Percentiles rank a stretch among this genome's conserved stretches.
phyloP scores from a whole-genome alignment of 1,139 yeast species.

The Pichia terricola region DNA sequence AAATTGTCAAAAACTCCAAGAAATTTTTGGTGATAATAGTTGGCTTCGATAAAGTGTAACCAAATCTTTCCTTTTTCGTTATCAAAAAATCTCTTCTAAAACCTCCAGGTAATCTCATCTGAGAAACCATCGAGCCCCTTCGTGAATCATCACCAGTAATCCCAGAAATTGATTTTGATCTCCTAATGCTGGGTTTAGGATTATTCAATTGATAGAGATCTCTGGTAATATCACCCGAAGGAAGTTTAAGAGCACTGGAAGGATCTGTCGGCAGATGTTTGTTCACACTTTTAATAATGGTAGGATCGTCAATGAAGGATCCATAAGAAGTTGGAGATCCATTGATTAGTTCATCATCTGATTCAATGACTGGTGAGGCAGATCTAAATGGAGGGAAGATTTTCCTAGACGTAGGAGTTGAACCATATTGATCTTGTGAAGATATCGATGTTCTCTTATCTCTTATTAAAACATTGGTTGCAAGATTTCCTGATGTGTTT shows the following conservation, averaged over 20 bases:
- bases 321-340: constrained; percentile 9
- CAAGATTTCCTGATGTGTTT: too few relatives aligned
- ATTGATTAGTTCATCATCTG: constrained; percentile 10
- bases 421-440: too few relatives aligned
- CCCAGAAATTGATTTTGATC: constrained; percentile 24
- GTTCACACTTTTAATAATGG: constrained; percentile 18
- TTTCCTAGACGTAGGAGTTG: constrained; percentile 8
- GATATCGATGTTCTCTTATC: too few relatives aligned
- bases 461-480: too few relatives aligned
- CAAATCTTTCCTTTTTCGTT: constrained; percentile 23
- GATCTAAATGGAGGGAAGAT: constrained; percentile 3
- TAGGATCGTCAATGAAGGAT: constrained; percentile 21
- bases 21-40: constrained; percentile 57
- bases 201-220: constrained; percentile 33
- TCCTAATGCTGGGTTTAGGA: constrained; percentile 12
- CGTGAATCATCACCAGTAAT: constrained; percentile 25
- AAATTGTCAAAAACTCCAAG: constrained; percentile 61
- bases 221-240: constrained; percentile 68
- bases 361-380: constrained; percentile 12
- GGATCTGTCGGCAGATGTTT: constrained; percentile 24
- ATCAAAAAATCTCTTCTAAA: constrained; percentile 60
- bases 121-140: constrained; percentile 56
- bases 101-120: constrained; percentile 70
- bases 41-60: constrained; percentile 26
- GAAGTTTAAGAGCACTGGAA: constrained; percentile 36